A percentile compares a stretch with the other conserved stretches of the same genome.
Conservation (phyloP, 2,329 filamentous ascomycete genomes). For the Trichoderma sp. region DNA sequence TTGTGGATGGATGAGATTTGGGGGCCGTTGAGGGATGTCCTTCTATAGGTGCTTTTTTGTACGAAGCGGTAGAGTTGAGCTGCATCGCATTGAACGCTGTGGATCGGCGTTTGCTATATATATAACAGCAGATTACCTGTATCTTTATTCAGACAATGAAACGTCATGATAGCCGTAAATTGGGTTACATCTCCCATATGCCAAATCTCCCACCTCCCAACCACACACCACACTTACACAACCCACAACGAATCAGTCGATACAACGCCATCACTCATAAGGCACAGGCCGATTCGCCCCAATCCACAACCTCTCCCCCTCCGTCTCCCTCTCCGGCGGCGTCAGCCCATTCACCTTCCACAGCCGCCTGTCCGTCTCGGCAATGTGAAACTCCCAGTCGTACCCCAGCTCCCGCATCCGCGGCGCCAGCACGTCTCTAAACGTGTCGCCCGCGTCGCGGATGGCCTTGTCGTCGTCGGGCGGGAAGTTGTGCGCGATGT, state of each 20-base stretch:
- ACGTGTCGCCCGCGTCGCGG: neutral
- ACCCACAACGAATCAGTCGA: too few species aligned
- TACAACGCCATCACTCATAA: neutral
- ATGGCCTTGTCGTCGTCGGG: neutral
- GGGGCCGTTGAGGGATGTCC: neutral
- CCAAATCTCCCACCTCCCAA: too few species aligned
- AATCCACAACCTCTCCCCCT: constrained; percentile 42
- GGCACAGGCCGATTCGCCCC: constrained; percentile 18
- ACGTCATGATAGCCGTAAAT: too few species aligned
- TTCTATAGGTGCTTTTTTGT: too few species aligned
- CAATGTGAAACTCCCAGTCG: constrained; percentile 48
- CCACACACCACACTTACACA: too few species aligned
- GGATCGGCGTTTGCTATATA: too few species aligned
- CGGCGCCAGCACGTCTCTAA: constrained; percentile 24
- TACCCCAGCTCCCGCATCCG: constrained; percentile 39
- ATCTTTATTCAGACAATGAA: too few species aligned
- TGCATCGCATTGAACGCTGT: too few species aligned
- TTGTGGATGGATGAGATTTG: neutral
- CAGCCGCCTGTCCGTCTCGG: constrained; percentile 46
- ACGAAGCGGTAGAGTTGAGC: too few species aligned
- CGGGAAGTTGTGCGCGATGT: constrained; percentile 21
- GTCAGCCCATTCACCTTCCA: constrained; percentile 49
- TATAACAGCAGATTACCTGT: too few species aligned
- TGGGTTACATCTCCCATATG: too few species aligned
- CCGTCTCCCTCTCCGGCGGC: constrained; percentile 41